Evolutionary conservation across 2,329 filamentous ascomycete genomes (phyloP), one percentile per base, ranked within the genome.

Genomic region (Fusarium sp.): DNA sequence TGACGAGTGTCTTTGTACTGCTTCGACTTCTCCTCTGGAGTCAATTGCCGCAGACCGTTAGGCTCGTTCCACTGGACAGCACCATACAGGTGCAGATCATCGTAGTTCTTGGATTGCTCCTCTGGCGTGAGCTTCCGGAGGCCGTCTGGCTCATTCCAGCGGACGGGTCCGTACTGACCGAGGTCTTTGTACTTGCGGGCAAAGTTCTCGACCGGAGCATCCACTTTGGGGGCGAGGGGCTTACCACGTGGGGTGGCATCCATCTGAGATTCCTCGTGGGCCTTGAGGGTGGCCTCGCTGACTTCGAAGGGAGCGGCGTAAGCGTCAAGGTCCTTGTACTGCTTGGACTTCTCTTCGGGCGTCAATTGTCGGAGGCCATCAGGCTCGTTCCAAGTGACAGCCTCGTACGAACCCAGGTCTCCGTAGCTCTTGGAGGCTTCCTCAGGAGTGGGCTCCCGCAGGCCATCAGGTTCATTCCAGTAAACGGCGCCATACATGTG

Each of bases 141-240:
- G 40, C 85, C 86, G 71, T 87, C 79, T 0, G 82, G 81, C 59
- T 84, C 83, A 17, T 83, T 83, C 80, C 82, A 84, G 15, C 72
- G 73, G 12, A 81, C 79, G 5, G 83, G 81, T 1, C 78, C 80
- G 67, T 86, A 86, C 43, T 83, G 78, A 65, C 81, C 72, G 54
- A 88, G 76, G 57, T 88, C 86, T 4, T 85, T 79, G 65, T 86
- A 84, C 62, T 82, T 77, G 35, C 78, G 70, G 33, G 80, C 65
- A 15, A 78, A 63, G 43, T 82, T 76, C 47, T 82, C 71, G 8
- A 62, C 65, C 1, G 73, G 68, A 7, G 79, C 74, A 25, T 82
- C 78, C 20, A 85, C 80, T 63, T 84, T 81, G 38, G 81, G 60
- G 33, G 81, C 77, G 15, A 84, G 79, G n/a, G 83, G 80, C 52